Evolutionary conservation across 2,329 filamentous ascomycete genomes (phyloP).

Genomic region (Cytospora paraplurivora): DNA sequence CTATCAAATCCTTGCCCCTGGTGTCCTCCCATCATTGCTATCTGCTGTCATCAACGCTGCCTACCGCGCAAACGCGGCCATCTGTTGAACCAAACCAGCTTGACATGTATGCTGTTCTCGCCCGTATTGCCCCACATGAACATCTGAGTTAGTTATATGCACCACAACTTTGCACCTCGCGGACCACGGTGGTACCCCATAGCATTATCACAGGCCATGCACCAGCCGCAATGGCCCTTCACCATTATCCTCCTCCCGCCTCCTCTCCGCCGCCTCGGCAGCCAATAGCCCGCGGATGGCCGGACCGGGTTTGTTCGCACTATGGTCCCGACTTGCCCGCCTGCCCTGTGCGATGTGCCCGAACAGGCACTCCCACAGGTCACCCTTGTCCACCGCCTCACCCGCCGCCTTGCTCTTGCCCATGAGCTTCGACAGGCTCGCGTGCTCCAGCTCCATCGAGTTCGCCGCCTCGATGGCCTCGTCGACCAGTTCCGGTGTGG

Average conservation of each 20-base stretch:
- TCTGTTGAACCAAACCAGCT: not conserved
- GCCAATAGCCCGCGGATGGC: conserved; percentile 44
- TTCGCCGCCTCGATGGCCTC: conserved; percentile 78
- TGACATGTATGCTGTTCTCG: not conserved
- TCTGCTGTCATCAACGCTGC: not conserved
- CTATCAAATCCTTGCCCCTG: not conserved
- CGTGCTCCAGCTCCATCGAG: conserved; percentile 77
- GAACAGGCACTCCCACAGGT: conserved; percentile 90
- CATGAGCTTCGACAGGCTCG: conserved; percentile 70
- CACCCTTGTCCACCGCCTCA: conserved; percentile 75
- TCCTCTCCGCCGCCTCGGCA: conserved; percentile 47
- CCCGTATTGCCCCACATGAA: not conserved
- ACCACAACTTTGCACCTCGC: not conserved
- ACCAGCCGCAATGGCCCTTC: conserved; percentile 3
- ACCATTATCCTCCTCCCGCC: conserved; percentile 31
- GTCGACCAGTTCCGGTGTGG: conserved; percentile 51
- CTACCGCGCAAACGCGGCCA: not conserved
- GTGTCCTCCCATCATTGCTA: not conserved
- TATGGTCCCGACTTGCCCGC: conserved; percentile 6
- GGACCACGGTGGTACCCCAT: not conserved
- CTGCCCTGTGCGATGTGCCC: conserved; percentile 49
- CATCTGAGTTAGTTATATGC: not conserved
- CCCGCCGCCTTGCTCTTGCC: conserved; percentile 70
- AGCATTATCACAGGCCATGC: conserved; percentile 6
- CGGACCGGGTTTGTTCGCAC: conserved; percentile 13